Evolutionary conservation across 768 basidiomycete genomes (phyloP), one percentile per base, ranked within the genome.

Genomic region (Sporobolomyces roseus): DNA sequence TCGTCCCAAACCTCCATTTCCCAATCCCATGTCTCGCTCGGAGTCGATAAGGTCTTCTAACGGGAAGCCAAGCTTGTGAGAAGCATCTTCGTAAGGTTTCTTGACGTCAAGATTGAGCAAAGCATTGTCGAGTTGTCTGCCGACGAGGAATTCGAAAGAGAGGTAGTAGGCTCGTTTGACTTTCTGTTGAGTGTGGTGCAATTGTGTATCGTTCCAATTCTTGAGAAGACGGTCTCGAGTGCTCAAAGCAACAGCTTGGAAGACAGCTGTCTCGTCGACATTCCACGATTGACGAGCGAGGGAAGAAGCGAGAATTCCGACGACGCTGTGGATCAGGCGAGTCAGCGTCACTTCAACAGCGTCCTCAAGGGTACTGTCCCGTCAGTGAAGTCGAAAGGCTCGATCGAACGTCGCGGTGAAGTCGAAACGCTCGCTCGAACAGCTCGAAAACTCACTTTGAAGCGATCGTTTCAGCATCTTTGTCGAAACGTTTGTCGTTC

Each of bases 281-380:
- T 91, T 98, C 82, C 89, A 90, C 2, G 92, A 85, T 78, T 93
- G 91, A 53, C 93, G 87, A 8, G 91, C 91, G 54, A 99, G 83
- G 21, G 91, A 89, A 0, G 93, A 90, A 25, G 27, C 17, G 54
- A 74, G 48, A 41, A 69, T 65, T 9, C 49, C 50, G 19, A 66
- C 65, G 41, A 74, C 54, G 60, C n/a, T n/a, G n/a, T n/a, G n/a
- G n/a, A n/a, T n/a, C n/a, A n/a, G n/a, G n/a, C n/a, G n/a, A n/a
- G n/a, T n/a, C n/a, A n/a, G n/a, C n/a, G n/a, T n/a, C n/a, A n/a
- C n/a, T n/a, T n/a, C n/a, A n/a, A n/a, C n/a, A n/a, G n/a, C n/a
- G n/a, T n/a, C n/a, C n/a, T n/a, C n/a, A n/a, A n/a, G n/a, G n/a
- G n/a, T n/a, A n/a, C n/a, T n/a, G n/a, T n/a, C n/a, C n/a, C n/a